Evolutionary conservation across 768 basidiomycete species (phyloP).

Genomic region (Favolaschia claudopus): DNA sequence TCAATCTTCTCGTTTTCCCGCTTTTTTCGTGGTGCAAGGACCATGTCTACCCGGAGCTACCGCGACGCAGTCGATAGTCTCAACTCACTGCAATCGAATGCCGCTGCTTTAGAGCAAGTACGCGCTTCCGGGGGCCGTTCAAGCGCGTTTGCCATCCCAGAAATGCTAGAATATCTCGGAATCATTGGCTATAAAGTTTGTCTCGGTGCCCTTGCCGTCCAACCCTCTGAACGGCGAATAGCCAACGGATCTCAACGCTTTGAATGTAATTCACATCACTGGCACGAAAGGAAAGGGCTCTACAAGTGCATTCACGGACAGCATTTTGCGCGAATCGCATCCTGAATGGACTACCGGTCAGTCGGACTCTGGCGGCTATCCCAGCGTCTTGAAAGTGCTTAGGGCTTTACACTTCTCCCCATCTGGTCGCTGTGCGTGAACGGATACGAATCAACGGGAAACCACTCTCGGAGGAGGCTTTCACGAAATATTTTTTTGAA

Average conservation of each 20-base stretch:
- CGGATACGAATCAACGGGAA: slow-evolving; percentile 92
- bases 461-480: slow-evolving; percentile 88
- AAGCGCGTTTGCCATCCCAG: slow-evolving; percentile 74
- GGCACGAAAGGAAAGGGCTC: slow-evolving; percentile 99
- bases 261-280: slow-evolving; percentile 96
- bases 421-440: slow-evolving; percentile 94
- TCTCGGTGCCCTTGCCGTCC: slow-evolving; percentile 10
- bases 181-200: slow-evolving; percentile 88
- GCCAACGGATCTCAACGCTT: slow-evolving; percentile 82
- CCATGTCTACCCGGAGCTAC: slow-evolving; percentile 74
- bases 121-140: slow-evolving; percentile 73
- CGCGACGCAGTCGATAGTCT: slow-evolving; percentile 75
- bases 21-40: slow-evolving; percentile 29
- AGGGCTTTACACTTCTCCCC: slow-evolving; percentile 98
- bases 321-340: slow-evolving; percentile 77
- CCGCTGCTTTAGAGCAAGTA: slow-evolving; percentile 86
- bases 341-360: slow-evolving; percentile 85
- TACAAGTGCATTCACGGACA: slow-evolving; percentile 91
- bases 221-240: slow-evolving; percentile 41
- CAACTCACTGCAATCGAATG: slow-evolving; percentile 91
- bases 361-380: slow-evolving; percentile 27
- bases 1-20: slow-evolving; percentile 35
- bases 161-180: slow-evolving; percentile 89
- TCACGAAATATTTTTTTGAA: slow-evolving; percentile 93
- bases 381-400: slow-evolving; percentile 2